Base-by-base conservation (phyloP, 192 early-diverging fungal genomes). In the Entophlyctis luteolus region DNA sequence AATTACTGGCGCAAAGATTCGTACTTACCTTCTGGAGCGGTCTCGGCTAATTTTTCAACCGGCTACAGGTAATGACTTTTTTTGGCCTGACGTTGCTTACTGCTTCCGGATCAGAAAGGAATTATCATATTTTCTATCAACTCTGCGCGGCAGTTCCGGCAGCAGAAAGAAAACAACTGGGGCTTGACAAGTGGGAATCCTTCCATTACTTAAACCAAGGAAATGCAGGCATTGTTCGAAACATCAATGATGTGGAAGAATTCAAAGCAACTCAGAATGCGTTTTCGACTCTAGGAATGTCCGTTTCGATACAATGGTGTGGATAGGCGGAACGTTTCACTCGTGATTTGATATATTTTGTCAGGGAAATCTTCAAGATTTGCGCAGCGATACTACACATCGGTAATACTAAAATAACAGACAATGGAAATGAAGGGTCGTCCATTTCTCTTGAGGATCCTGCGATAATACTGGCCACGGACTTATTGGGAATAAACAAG, bases 51-150 rank as follows among this genome's bases (percentile, higher is more conserved):
- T 93, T 35, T 93, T 88, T 73, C 93, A 96, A 74, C 93, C 93
- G 16, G 29, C 50, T 86, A 60, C n/a, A n/a, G n/a, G n/a, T n/a
- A n/a, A n/a, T n/a, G n/a, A n/a, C n/a, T n/a, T n/a, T n/a, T n/a
- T n/a, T n/a, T n/a, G n/a, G n/a, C n/a, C n/a, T n/a, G n/a, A n/a
- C n/a, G n/a, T n/a, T n/a, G n/a, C n/a, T n/a, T 20, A 75, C 46
- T 46, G 18, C 1, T 75, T 28, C 65, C 66, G 10, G 36, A 32
- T 14, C 18, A 76, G 93, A 95, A 77, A 85, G 93, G 60, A 94
- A 94, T 79, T 96, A 96, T 77, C 94, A 96, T 73, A 90, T 96
- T 66, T 96, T 96, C 71, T 96, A 96, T 75, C 93, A 96, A 47
- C 55, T 75, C 10, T 75, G 74, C 49, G 54, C 65, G 18, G 74